Percentiles rank a stretch among this genome's conserved stretches.
Evolutionary conservation across 1,284 basidiomycete species (phyloP).

Genomic region (Cerrena zonata): DNA sequence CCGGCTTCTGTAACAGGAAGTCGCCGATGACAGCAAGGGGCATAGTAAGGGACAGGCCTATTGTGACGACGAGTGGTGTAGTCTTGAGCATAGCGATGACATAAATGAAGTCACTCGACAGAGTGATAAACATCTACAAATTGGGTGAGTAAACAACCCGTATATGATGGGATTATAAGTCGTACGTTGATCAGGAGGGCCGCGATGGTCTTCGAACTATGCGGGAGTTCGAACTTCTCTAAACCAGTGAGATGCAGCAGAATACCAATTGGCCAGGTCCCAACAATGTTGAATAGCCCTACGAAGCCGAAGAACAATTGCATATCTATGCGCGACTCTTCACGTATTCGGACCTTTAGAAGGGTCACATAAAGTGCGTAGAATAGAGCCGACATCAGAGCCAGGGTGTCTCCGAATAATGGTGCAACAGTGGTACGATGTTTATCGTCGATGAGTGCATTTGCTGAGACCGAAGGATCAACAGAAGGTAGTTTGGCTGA

Average conservation of each 20-base stretch:
- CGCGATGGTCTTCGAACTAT: slow-evolving; percentile 49
- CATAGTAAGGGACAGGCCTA: slow-evolving; percentile 93
- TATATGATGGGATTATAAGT: background rate
- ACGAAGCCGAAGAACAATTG: slow-evolving; percentile 92
- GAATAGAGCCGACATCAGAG: slow-evolving; percentile 76
- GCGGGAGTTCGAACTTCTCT: slow-evolving; percentile 76
- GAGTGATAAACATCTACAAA: slow-evolving; percentile 77
- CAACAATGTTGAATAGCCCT: slow-evolving; percentile 81
- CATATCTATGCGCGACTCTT: slow-evolving; percentile 86
- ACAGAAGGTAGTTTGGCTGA: slow-evolving; percentile 33
- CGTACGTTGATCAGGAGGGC: slow-evolving; percentile 75
- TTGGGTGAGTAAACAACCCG: no score
- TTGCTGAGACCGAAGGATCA: slow-evolving; percentile 10
- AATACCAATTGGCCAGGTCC: slow-evolving; percentile 78
- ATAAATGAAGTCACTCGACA: slow-evolving; percentile 83
- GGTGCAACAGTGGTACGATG: slow-evolving; percentile 15
- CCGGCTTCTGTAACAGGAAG: slow-evolving; percentile 54
- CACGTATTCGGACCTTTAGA: slow-evolving; percentile 81
- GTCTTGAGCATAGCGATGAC: slow-evolving; percentile 95
- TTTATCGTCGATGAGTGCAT: no score
- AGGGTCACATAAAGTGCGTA: slow-evolving; percentile 91
- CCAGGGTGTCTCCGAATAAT: slow-evolving; percentile 72
- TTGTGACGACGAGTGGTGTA: slow-evolving; percentile 86
- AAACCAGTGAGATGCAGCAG: slow-evolving; percentile 72
- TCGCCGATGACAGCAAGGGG: slow-evolving; percentile 84